These are phyloP conservation scores for Monosporozyma aquatica DNA, from an alignment of 805 yeast genomes.

Conservation along the genomic window DNA sequence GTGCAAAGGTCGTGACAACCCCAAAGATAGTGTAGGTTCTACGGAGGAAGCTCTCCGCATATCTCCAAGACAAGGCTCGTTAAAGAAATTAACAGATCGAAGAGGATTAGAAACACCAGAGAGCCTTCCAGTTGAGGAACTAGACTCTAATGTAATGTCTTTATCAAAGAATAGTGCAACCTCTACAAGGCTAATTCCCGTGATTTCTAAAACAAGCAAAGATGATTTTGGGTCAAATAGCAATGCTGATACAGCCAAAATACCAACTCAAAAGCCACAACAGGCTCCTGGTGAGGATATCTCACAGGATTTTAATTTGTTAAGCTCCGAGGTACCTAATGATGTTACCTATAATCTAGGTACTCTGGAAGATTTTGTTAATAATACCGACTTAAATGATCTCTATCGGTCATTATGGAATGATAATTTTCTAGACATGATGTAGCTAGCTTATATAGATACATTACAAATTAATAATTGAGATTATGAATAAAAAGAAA, in stretches of 20 bases:
- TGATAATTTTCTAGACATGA: constrained; percentile 6
- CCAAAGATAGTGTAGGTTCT: too few species aligned
- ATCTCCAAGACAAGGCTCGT: background rate
- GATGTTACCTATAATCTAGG: background rate
- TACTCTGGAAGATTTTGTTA: constrained; percentile 20
- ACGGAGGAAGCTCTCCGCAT: too few species aligned
- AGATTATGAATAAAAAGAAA: too few species aligned
- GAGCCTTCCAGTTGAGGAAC: background rate
- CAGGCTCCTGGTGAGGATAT: background rate
- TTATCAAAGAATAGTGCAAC: background rate
- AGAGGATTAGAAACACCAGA: background rate
- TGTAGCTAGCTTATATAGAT: background rate
- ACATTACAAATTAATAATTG: too few species aligned
- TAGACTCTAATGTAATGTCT: background rate
- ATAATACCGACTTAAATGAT: constrained; percentile 21
- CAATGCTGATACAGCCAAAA: background rate
- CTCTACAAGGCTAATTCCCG: too few species aligned
- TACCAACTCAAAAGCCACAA: background rate
- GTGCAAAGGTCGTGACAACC: background rate
- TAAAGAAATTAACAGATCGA: background rate
- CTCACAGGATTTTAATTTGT: background rate
- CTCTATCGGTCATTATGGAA: constrained; percentile 23
- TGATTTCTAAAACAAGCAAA: too few species aligned
- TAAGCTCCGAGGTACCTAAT: background rate
- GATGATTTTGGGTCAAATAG: too few species aligned